Conservation (phyloP, 768 basidiomycete species). For the Lentinula guzmanii region DNA sequence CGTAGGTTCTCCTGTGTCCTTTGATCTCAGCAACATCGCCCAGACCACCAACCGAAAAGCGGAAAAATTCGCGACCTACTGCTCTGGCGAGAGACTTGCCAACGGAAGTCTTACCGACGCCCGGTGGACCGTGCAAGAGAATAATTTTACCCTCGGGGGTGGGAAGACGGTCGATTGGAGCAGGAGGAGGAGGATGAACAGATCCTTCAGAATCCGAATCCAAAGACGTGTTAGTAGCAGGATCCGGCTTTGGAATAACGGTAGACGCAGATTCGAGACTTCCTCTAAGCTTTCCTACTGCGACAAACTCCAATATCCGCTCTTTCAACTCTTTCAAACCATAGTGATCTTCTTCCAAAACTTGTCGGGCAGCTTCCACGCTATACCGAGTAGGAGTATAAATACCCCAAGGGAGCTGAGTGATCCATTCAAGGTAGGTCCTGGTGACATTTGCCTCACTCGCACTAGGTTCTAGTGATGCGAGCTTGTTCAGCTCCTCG, state of each 20-base stretch:
- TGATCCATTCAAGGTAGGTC: conserved; percentile 92
- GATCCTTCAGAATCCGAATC: background rate
- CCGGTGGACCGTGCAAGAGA: conserved; percentile 93
- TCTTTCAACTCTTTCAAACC: conserved; percentile 90
- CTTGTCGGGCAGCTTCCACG: conserved; percentile 71
- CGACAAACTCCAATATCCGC: conserved; percentile 92
- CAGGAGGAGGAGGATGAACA: background rate
- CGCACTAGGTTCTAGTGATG: conserved; percentile 84
- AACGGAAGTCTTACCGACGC: conserved; percentile 96
- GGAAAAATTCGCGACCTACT: conserved; percentile 87
- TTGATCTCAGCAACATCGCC: conserved; percentile 99
- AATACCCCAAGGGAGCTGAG: conserved; percentile 95
- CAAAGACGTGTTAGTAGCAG: background rate
- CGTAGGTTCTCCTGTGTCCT: conserved; percentile 96
- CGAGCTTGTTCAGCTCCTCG: conserved; percentile 88
- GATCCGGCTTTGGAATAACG: background rate
- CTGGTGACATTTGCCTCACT: conserved; percentile 92
- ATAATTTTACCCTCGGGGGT: conserved; percentile 83
- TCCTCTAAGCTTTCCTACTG: conserved; percentile 90
- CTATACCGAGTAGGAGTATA: conserved; percentile 93
- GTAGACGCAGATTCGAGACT: conserved; percentile 48
- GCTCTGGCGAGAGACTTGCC: conserved; percentile 94
- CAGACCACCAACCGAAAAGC: conserved; percentile 94
- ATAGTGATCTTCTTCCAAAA: conserved; percentile 94
- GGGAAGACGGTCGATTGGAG: background rate